Percentiles rank a stretch among this genome's conserved stretches.
Evolutionary conservation across 148 eudicot species (phyloP).

Genomic region (Heliamphora exappendiculata): DNA sequence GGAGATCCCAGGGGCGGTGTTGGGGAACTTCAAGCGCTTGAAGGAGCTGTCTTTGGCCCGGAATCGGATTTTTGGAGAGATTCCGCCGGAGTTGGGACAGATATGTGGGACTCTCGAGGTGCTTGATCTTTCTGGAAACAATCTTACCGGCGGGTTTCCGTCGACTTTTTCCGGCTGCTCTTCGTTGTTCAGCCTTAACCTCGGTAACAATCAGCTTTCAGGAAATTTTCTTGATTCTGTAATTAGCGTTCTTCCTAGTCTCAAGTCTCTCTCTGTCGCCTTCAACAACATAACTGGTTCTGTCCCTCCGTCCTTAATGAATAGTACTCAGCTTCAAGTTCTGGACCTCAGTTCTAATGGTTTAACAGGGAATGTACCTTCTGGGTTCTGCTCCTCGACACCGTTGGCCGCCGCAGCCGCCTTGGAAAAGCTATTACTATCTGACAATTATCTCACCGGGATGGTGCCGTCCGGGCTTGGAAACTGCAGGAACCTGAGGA

Average conservation of each 20-base stretch:
- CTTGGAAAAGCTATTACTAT: constrained; percentile 48
- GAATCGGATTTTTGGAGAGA: constrained; percentile 35
- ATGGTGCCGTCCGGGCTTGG: constrained; percentile 51
- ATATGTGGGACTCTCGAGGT: constrained; percentile 32
- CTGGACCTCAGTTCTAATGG: constrained; percentile 47
- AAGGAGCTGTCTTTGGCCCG: constrained; percentile 24
- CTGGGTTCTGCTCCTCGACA: constrained; percentile 27
- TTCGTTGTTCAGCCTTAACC: constrained; percentile 30
- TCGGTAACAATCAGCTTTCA: constrained; percentile 40
- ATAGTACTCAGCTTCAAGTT: constrained; percentile 35
- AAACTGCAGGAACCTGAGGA: constrained; percentile 50
- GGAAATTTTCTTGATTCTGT: constrained; percentile 32
- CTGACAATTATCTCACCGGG: constrained; percentile 56
- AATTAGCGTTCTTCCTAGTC: constrained; percentile 30
- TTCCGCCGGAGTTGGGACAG: constrained; percentile 33
- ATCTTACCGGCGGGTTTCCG: constrained; percentile 35
- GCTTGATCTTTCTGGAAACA: constrained; percentile 45
- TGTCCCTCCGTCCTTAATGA: constrained; percentile 31
- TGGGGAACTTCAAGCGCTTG: constrained; percentile 30
- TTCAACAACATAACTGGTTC: constrained; percentile 44
- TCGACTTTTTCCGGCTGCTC: constrained; percentile 29
- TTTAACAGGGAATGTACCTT: constrained; percentile 40
- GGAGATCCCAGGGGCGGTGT: constrained; percentile 23
- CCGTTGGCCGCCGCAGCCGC: constrained; percentile 12
- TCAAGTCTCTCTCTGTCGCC: constrained; percentile 31